Percentiles rank a stretch among this genome's conserved stretches.
phyloP scores from a whole-genome alignment of 768 basidiomycete species.

The Auricularia auricula-judae region DNA sequence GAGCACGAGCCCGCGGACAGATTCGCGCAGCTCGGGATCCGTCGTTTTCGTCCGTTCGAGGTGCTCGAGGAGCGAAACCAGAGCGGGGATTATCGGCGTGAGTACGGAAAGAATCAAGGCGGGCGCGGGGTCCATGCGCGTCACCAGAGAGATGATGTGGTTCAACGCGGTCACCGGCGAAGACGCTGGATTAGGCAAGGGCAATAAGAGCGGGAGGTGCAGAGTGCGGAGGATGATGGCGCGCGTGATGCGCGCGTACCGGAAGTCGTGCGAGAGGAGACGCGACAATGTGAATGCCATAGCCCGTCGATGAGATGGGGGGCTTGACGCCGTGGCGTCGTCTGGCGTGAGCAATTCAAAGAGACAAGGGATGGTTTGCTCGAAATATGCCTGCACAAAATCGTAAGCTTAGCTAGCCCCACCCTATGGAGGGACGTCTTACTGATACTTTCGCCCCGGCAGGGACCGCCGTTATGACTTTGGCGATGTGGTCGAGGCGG shows the following conservation, averaged over 20 bases:
- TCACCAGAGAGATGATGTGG: slow-evolving; percentile 43
- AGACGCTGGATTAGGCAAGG: neutral
- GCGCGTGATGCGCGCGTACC: slow-evolving; percentile 1
- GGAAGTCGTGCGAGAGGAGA: slow-evolving; percentile 33
- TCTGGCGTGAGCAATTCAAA: slow-evolving; percentile 34
- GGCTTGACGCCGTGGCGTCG: slow-evolving; percentile 18
- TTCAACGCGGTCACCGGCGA: slow-evolving; percentile 25
- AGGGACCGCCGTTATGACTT: slow-evolving; percentile 54
- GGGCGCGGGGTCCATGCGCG: slow-evolving; percentile 75
- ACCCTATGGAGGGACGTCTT: slow-evolving; percentile 10
- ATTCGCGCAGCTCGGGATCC: slow-evolving; percentile 53
- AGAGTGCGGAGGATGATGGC: slow-evolving; percentile 34
- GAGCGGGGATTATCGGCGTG: slow-evolving; percentile 52
- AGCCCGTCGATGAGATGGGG: slow-evolving; percentile 41
- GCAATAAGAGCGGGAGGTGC: slow-evolving; percentile 39
- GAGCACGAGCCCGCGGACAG: slow-evolving; percentile 45
- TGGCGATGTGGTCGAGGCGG: slow-evolving; percentile 63
- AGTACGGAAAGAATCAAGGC: slow-evolving; percentile 48
- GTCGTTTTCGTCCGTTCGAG: slow-evolving; percentile 44
- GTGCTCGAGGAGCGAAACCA: slow-evolving; percentile 54
- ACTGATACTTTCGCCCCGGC: slow-evolving; percentile 44
- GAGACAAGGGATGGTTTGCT: slow-evolving; percentile 41
- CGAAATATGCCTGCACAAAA: slow-evolving; percentile 47
- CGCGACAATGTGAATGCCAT: slow-evolving; percentile 61
- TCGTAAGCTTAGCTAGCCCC: neutral